These are phyloP conservation scores for Herpetomonas samuelpessoai DNA, from an alignment of 208 protist species.

Conservation along the genomic window DNA sequence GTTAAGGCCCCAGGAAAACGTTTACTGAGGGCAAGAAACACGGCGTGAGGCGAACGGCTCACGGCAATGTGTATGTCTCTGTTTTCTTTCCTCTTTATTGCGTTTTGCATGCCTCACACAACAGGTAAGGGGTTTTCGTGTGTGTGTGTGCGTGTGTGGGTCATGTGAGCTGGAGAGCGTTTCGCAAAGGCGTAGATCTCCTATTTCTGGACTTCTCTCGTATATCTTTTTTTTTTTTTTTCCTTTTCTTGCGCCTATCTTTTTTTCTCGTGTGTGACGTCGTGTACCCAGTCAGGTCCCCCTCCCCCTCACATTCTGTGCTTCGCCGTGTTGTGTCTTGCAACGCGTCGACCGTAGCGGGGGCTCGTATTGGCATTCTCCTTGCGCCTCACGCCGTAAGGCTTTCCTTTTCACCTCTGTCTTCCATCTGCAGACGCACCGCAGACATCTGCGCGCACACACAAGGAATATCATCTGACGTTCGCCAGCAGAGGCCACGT, in stretches of 20 bases:
- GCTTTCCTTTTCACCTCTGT: too few relatives aligned
- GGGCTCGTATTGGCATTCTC: too few relatives aligned
- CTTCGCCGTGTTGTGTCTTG: too few relatives aligned
- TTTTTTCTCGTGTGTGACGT: neutral
- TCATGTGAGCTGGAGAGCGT: conserved; percentile 2
- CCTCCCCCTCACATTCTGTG: too few relatives aligned
- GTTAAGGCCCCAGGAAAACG: conserved; percentile 5
- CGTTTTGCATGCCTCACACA: conserved; percentile 3
- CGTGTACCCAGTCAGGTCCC: too few relatives aligned
- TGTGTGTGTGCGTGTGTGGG: conserved; percentile 6
- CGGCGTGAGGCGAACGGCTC: neutral
- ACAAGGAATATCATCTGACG: too few relatives aligned
- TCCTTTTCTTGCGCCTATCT: conserved; percentile 7
- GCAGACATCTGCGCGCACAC: too few relatives aligned
- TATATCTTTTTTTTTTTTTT: conserved; percentile 14
- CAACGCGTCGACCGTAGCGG: too few relatives aligned
- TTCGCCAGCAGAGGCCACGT: too few relatives aligned
- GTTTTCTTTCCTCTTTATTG: conserved; percentile 17
- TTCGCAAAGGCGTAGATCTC: neutral
- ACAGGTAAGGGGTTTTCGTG: conserved; percentile 3
- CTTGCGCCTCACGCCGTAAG: too few relatives aligned
- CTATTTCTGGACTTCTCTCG: neutral
- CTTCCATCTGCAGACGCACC: too few relatives aligned
- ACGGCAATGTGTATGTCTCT: conserved; percentile 16
- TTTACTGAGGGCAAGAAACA: conserved; percentile 4